Percentiles rank a stretch among this genome's conserved stretches.
These are phyloP conservation scores for Amaranthus cruentus DNA, from an alignment of 148 eudicot species.

Conservation along the genomic window DNA sequence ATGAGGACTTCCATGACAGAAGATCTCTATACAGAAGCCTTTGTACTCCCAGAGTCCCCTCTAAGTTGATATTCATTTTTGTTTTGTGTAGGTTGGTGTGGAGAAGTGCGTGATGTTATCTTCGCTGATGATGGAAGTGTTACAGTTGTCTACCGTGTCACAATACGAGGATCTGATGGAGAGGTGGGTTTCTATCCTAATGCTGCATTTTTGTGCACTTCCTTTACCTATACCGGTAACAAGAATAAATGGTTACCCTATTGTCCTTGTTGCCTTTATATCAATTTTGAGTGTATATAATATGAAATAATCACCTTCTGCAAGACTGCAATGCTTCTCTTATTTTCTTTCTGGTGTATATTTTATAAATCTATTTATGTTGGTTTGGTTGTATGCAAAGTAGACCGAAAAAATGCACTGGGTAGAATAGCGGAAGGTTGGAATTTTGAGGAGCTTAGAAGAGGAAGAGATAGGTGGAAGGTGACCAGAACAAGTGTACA, in stretches of 20 bases:
- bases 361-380: too few relatives aligned
- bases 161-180: constrained; percentile 90
- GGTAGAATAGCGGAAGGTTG: too few relatives aligned
- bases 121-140: constrained; percentile 88
- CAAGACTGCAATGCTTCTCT: too few relatives aligned
- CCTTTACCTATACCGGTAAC: background rate
- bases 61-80: constrained; percentile 13
- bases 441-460: too few relatives aligned
- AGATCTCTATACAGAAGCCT: background rate
- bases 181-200: constrained; percentile 52
- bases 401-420: too few relatives aligned
- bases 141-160: constrained; percentile 91
- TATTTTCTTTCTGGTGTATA: too few relatives aligned
- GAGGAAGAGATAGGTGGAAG: too few relatives aligned
- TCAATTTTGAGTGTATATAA: too few relatives aligned
- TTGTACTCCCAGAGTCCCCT: background rate
- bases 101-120: constrained; percentile 94
- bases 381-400: too few relatives aligned
- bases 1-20: background rate
- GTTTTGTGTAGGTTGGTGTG: constrained; percentile 81
- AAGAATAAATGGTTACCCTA: background rate
- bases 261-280: background rate
- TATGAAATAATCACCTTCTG: too few relatives aligned
- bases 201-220: background rate
- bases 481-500: too few relatives aligned